Evolutionary conservation across 345 rosid genomes (phyloP).

Genomic region (Eucalyptus erythrocorys): DNA sequence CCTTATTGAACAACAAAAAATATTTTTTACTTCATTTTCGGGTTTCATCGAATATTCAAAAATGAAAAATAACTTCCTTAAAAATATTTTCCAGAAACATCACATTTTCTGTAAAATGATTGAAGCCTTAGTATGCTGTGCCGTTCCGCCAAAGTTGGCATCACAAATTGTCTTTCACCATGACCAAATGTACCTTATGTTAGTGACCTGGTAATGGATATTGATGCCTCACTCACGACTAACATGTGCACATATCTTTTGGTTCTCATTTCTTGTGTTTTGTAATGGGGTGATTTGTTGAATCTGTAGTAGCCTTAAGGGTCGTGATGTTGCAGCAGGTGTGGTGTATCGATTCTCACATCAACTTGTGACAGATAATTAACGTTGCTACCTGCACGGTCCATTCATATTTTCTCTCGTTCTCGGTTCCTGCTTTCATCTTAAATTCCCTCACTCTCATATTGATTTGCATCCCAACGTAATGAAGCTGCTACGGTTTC

Average conservation of each 20-base stretch:
- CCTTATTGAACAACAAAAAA: too few species aligned
- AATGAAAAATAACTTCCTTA: too few species aligned
- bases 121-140: background rate
- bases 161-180: background rate
- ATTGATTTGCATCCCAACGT: background rate
- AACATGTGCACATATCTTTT: background rate
- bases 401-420: background rate
- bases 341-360: background rate
- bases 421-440: background rate
- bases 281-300: background rate
- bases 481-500: background rate
- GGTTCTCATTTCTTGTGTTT: background rate
- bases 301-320: background rate
- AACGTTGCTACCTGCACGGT: background rate
- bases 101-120: too few species aligned
- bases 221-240: background rate
- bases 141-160: background rate
- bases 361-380: background rate
- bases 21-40: too few species aligned
- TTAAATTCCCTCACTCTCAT: background rate
- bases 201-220: background rate
- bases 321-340: background rate
- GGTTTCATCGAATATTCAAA: too few species aligned
- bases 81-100: too few species aligned
- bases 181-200: background rate